Percentiles rank a stretch among this genome's conserved stretches.
phyloP scores from a whole-genome alignment of 1,284 basidiomycete genomes.

The Cryptococcus sp. region DNA sequence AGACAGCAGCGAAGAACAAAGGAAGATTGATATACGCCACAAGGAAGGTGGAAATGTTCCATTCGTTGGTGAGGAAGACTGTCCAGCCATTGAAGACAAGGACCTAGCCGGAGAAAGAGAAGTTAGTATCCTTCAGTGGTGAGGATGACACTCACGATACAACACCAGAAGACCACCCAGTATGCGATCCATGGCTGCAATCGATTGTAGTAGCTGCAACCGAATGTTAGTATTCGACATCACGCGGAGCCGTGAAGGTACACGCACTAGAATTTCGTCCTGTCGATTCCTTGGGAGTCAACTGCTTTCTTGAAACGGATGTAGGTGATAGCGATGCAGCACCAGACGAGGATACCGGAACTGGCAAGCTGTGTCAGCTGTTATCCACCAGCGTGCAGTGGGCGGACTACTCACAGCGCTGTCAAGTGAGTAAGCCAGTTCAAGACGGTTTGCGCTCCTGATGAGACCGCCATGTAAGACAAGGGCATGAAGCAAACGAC shows the following conservation, averaged over 20 bases:
- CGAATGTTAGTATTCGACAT: background rate
- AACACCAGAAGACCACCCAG: slow-evolving; percentile 1
- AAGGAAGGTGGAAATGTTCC: slow-evolving; percentile 26
- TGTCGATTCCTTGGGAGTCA: slow-evolving; percentile 19
- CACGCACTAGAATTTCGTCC: slow-evolving; percentile 4
- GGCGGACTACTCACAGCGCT: slow-evolving; percentile 6
- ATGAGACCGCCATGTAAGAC: slow-evolving; percentile 61
- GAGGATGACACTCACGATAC: background rate
- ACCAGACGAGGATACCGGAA: slow-evolving; percentile 27
- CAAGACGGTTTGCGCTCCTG: slow-evolving; percentile 54
- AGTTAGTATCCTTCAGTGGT: too few species aligned
- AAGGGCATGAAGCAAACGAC: slow-evolving; percentile 67
- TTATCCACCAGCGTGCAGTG: background rate
- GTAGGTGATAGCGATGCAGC: slow-evolving; percentile 17
- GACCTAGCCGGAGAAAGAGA: slow-evolving; percentile 8
- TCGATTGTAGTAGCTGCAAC: background rate
- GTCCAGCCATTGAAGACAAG: slow-evolving; percentile 36
- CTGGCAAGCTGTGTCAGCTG: slow-evolving; percentile 20
- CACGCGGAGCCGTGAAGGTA: background rate
- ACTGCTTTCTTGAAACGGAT: slow-evolving; percentile 21
- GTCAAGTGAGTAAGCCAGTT: slow-evolving; percentile 12
- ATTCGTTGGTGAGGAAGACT: slow-evolving; percentile 30
- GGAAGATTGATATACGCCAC: slow-evolving; percentile 35
- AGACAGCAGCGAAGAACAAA: slow-evolving; percentile 19
- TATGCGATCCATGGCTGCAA: slow-evolving; percentile 3